phyloP scores from a whole-genome alignment of 148 eudicot species.

The Salicornia ramosissima region DNA sequence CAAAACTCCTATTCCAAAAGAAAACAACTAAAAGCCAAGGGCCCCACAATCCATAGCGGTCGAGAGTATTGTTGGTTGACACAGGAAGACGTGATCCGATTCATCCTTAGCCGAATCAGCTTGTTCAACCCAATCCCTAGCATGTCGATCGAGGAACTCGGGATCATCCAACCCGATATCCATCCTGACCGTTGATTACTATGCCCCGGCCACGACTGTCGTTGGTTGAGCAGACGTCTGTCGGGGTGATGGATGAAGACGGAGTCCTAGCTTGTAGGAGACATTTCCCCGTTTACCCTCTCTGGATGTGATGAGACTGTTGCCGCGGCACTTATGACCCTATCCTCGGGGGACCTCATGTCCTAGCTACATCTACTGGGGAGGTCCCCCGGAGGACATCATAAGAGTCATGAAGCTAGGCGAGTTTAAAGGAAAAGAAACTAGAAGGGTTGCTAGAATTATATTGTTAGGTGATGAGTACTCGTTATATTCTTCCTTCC shows the following conservation, averaged over 20 bases:
- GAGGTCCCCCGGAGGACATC: conserved; percentile 70
- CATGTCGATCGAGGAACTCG: conserved; percentile 48
- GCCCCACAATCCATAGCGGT: conserved; percentile 38
- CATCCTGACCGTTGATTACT: conserved; percentile 38
- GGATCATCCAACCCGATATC: conserved; percentile 48
- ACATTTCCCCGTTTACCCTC: conserved; percentile 68
- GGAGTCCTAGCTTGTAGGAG: conserved; percentile 59
- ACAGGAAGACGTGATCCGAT: conserved; percentile 70
- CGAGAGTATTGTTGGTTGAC: conserved; percentile 79
- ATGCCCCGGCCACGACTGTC: conserved; percentile 52
- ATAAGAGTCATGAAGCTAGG: conserved; percentile 45
- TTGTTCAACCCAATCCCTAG: conserved; percentile 56
- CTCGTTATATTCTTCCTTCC: conserved; percentile 24
- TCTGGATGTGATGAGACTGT: conserved; percentile 53
- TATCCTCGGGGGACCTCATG: conserved; percentile 77
- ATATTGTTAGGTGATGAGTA: conserved; percentile 35
- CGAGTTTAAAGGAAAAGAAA: conserved; percentile 46
- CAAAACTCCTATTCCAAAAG: conserved; percentile 34
- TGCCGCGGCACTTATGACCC: conserved; percentile 53
- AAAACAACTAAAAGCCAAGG: conserved; percentile 28
- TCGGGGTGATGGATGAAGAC: conserved; percentile 58
- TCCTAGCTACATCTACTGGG: conserved; percentile 75
- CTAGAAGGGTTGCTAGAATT: conserved; percentile 47
- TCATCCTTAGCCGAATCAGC: conserved; percentile 63
- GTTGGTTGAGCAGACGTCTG: conserved; percentile 45